Percentiles rank a stretch among this genome's conserved stretches.
Evolutionary conservation across 768 basidiomycete species (phyloP).

Genomic region (Daedaleopsis sinensis): DNA sequence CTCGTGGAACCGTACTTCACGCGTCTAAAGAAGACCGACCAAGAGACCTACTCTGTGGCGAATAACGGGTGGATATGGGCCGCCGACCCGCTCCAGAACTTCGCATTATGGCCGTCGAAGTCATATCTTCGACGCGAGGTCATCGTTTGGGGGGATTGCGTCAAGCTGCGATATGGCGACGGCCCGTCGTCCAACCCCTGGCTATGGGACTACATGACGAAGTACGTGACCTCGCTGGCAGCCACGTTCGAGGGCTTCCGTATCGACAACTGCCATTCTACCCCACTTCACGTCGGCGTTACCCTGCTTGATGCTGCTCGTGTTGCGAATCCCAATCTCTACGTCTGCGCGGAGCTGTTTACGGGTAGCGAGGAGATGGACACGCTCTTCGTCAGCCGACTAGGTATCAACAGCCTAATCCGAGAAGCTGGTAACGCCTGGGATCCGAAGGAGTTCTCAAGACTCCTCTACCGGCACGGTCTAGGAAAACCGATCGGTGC

Average conservation of each 20-base stretch:
- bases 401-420: conserved; percentile 93
- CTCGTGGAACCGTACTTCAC: conserved; percentile 95
- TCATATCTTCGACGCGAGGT: conserved; percentile 95
- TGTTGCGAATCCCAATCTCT: conserved; percentile 87
- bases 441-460: conserved; percentile 89
- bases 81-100: conserved; percentile 92
- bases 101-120: conserved; percentile 90
- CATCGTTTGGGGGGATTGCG: conserved; percentile 97
- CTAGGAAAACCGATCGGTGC: conserved; percentile 90
- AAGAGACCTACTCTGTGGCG: conserved; percentile 73
- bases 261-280: conserved; percentile 98
- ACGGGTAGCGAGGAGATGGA: conserved; percentile 97
- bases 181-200: conserved; percentile 84
- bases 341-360: conserved; percentile 96
- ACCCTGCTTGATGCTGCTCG: conserved; percentile 90
- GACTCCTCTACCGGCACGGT: conserved; percentile 87
- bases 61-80: conserved; percentile 99
- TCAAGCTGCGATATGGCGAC: conserved; percentile 93
- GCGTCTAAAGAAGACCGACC: conserved; percentile 60
- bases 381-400: conserved; percentile 82
- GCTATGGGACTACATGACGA: conserved; percentile 91
- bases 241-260: conserved; percentile 92
- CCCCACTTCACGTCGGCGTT: conserved; percentile 96
- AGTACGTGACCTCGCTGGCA: conserved; percentile 83
- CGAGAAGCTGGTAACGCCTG: conserved; percentile 92